Base-by-base conservation (phyloP, 2,329 filamentous ascomycete genomes). In the Hirsutella rhossiliensis region DNA sequence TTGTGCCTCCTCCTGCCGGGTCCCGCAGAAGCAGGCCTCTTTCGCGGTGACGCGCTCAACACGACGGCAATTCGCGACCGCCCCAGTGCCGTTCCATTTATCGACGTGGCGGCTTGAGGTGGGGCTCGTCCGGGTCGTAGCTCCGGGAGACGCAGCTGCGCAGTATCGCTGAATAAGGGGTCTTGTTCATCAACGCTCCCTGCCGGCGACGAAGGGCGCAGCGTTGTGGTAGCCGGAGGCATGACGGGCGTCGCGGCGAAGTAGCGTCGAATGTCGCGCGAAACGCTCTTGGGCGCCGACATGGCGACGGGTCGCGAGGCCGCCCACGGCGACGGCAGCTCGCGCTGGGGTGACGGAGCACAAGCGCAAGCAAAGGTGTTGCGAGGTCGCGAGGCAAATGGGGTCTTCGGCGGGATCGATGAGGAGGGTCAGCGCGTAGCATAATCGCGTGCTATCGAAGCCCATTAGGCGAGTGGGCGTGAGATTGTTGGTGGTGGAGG, bases 141-240 rank as follows among this genome's bases (percentile, higher is more conserved):
- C 11, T 42, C 38, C 8, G 39, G 43, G 15, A 37, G 27, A 31
- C 43, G 20, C 19, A 38, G 15, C 4, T 12, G 23, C 17, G 42
- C 19, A 13, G 27, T 19, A 18, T 28, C 38, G 18, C 32, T 34
- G 3, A 46, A 43, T 13, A 56, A 36, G 18, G 54, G 51, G 13
- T 55, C 55, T 13, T 53, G 53, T 2, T 46, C 51, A n/a, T 51
- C 51, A 6, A 47, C 30, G 29, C 48, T 54, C 4, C 45, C 47
- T 2, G 45, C 28, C 3, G 42, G 19, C 5, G 44, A 49, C 6
- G 18, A 11, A 11, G 12, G 20, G 11, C n/a, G 32, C 18, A 28
- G 17, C 11, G 9, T 40, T 4, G 36, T 13, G 12, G 40, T 17
- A 11, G 18, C 7, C 27, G 13, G 17, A 2, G 28, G 6, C 12